phyloP scores from a whole-genome alignment of 1,284 basidiomycete genomes.

The Microbotryum silenes-acaulis region DNA sequence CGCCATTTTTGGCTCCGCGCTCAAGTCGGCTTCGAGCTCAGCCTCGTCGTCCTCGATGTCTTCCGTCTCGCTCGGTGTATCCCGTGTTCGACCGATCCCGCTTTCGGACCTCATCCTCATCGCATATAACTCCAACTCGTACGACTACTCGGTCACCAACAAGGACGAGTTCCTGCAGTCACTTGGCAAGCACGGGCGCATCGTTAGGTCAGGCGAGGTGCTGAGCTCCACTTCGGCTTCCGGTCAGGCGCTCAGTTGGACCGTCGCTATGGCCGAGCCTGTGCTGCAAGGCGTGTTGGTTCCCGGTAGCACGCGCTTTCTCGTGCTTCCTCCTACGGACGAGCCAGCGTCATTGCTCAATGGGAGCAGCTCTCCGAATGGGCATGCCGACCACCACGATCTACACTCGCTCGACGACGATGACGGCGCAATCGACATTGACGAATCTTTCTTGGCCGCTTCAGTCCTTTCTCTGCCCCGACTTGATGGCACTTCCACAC shows the following conservation, averaged over 20 bases:
- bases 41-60: background rate
- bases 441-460: slow-evolving; percentile 60
- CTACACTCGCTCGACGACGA: slow-evolving; percentile 29
- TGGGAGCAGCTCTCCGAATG: background rate
- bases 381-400: slow-evolving; percentile 18
- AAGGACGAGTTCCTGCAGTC: background rate
- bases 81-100: slow-evolving; percentile 35
- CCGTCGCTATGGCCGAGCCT: slow-evolving; percentile 51
- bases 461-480: slow-evolving; percentile 41
- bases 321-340: slow-evolving; percentile 46
- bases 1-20: slow-evolving; percentile 8
- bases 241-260: slow-evolving; percentile 22
- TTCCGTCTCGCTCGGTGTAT: slow-evolving; percentile 23
- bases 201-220: slow-evolving; percentile 30
- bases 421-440: slow-evolving; percentile 51
- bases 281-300: slow-evolving; percentile 60
- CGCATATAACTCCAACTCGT: slow-evolving; percentile 29
- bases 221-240: background rate
- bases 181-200: slow-evolving; percentile 13
- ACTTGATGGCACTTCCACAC: slow-evolving; percentile 7
- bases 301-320: slow-evolving; percentile 51
- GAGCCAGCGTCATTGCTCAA: slow-evolving; percentile 39
- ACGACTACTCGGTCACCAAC: slow-evolving; percentile 12
- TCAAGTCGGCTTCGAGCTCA: too few species aligned
- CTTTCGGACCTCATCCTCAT: slow-evolving; percentile 40